These are phyloP conservation scores for Colletotrichum ledebouriae DNA, from an alignment of 2,329 filamentous ascomycete genomes.

Conservation along the genomic window DNA sequence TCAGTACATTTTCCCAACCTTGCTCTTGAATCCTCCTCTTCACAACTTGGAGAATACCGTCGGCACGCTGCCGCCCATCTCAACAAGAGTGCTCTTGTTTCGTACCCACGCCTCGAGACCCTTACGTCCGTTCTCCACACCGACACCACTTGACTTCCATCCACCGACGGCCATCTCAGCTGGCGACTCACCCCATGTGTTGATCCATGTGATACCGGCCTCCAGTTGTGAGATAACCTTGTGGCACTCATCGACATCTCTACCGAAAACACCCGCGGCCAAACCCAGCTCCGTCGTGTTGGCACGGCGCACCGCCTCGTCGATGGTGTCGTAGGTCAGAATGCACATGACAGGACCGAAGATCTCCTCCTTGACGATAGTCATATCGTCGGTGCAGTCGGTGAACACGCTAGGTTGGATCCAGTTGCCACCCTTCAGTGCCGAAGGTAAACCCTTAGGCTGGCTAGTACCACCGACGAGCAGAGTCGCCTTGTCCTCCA, in stretches of 20 bases:
- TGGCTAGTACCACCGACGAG: constrained; percentile 78
- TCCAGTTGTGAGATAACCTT: constrained; percentile 77
- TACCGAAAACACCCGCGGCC: constrained; percentile 86
- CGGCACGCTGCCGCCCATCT: constrained; percentile 78
- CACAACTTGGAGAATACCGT: constrained; percentile 82
- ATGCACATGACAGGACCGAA: constrained; percentile 91
- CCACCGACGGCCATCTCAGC: constrained; percentile 94
- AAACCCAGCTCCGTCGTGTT: constrained; percentile 84
- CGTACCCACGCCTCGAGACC: constrained; percentile 86
- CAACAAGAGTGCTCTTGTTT: constrained; percentile 90
- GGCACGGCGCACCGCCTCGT: constrained; percentile 78
- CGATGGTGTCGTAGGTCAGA: constrained; percentile 77
- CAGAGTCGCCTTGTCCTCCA: constrained; percentile 79
- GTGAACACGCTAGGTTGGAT: constrained; percentile 87
- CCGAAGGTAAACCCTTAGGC: constrained; percentile 62
- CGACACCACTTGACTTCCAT: constrained; percentile 91
- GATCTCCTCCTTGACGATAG: constrained; percentile 84
- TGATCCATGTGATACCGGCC: constrained; percentile 92
- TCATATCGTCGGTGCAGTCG: constrained; percentile 86
- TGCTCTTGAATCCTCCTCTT: constrained; percentile 35
- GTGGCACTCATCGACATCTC: constrained; percentile 80
- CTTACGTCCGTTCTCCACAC: constrained; percentile 86
- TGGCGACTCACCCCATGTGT: constrained; percentile 92
- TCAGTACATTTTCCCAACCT: constrained; percentile 13
- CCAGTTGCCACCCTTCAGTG: constrained; percentile 80